Evolutionary conservation across 495 filamentous ascomycete species (phyloP), one percentile per base, ranked within the genome.

Genomic region (Wilcoxina mikolae): DNA sequence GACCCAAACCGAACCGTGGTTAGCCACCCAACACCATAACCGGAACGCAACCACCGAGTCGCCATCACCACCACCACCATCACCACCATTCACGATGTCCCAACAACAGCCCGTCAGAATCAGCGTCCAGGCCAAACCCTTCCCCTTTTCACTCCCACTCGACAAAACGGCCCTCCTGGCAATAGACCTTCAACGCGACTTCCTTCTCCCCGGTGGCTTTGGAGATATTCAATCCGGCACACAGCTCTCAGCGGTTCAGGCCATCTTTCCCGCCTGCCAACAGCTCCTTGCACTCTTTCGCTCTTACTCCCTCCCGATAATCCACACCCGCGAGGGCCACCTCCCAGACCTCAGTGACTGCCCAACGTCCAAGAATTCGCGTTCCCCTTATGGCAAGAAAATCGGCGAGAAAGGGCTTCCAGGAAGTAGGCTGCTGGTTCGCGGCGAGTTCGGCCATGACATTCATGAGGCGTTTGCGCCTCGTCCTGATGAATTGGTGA

Each of bases 301-400:
- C 23, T 65, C 70, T 22, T 69, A 70, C 11, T 74, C 74, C 1
- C 76, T 83, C 53, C 74, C 80, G 2, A 69, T 87, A 26, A 83
- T 83, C 55, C 79, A 83, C 62, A 83, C 80, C n/a, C 75, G 81
- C 28, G 79, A 84, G 28, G 72, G 73, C 9, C 72, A 76, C 50
- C 56, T 68, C 10, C 73, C 71, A 0, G 70, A 76, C 53, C 65
- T 78, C 11, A 71, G 71, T 7, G 76, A 78, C 57, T 70, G 72
- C 43, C 73, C 76, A 2, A 71, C 75, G 0, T 70, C 71, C 25
- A 78, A 76, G 48, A 61, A 69, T 7, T 70, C 66, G 3, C 61
- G 67, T 4, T 73, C 73, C 2, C 68, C 71, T 33, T 68, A 74
- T 56, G 65, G 57, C 4, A 67, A 75, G 45, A 71, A 68, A 20